These are phyloP conservation scores for Babesia bovis DNA, from an alignment of 169 alveolate species.

Conservation along the genomic window DNA sequence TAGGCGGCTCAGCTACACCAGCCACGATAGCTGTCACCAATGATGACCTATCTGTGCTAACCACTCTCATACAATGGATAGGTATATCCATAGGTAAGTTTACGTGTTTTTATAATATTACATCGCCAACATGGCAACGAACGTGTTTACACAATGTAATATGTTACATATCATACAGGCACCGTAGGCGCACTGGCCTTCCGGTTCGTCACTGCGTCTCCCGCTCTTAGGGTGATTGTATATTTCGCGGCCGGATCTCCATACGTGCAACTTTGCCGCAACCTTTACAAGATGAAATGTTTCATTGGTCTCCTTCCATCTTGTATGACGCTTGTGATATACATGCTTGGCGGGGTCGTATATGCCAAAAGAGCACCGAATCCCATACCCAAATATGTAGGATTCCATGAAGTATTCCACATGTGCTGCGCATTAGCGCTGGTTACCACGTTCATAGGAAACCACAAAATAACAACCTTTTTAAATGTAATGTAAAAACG, in stretches of 20 bases:
- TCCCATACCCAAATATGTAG: constrained; percentile 60
- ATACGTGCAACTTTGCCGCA: constrained; percentile 31
- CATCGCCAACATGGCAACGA: neutral
- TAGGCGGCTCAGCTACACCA: constrained; percentile 74
- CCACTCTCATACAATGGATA: constrained; percentile 61
- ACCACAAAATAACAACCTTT: constrained; percentile 60
- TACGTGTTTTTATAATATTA: neutral
- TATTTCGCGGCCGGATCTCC: constrained; percentile 61
- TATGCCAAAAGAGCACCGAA: constrained; percentile 73
- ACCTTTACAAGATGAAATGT: constrained; percentile 35
- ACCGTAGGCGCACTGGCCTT: constrained; percentile 36
- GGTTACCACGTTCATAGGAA: constrained; percentile 56
- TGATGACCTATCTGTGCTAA: constrained; percentile 27
- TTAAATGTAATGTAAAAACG: neutral
- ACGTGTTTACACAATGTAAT: neutral
- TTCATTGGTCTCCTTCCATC: constrained; percentile 40
- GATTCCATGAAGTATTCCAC: constrained; percentile 76
- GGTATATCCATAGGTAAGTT: constrained; percentile 61
- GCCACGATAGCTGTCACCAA: constrained; percentile 35
- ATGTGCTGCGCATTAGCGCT: constrained; percentile 70
- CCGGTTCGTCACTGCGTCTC: constrained; percentile 50
- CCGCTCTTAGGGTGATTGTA: constrained; percentile 45
- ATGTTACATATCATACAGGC: constrained; percentile 22
- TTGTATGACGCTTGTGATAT: constrained; percentile 33
- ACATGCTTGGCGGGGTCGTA: constrained; percentile 69